A percentile compares a stretch with the other conserved stretches of the same genome.
phyloP scores from a whole-genome alignment of 805 yeast genomes.

The Lachancea lanzarotensis region DNA sequence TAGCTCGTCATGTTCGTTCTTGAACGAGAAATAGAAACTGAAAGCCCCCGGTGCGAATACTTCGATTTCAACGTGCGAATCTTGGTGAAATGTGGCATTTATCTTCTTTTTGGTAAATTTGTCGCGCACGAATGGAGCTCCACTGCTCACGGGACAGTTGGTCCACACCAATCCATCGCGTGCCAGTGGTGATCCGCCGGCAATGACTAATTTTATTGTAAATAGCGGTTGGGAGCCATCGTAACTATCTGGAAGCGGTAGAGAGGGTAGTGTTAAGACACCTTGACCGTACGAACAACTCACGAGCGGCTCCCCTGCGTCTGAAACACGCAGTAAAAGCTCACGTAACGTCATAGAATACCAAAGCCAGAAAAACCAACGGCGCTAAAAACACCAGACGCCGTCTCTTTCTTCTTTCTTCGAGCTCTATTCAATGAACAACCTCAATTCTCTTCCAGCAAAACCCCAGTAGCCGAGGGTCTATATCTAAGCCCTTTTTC shows the following conservation, averaged over 20 bases:
- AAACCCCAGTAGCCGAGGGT: not conserved
- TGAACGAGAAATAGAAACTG: conserved; percentile 63
- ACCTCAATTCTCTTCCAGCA: too few relatives aligned
- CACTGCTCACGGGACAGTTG: conserved; percentile 52
- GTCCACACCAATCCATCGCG: conserved; percentile 68
- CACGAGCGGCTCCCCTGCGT: conserved; percentile 32
- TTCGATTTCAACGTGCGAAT: conserved; percentile 52
- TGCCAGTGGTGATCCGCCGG: conserved; percentile 69
- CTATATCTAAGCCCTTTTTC: not conserved
- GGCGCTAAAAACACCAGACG: too few relatives aligned
- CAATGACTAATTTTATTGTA: conserved; percentile 53
- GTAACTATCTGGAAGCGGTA: conserved; percentile 33
- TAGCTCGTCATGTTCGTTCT: conserved; percentile 31
- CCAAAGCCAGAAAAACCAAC: not conserved
- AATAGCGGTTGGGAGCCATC: conserved; percentile 40
- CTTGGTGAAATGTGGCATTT: conserved; percentile 54
- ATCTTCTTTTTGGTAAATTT: conserved; percentile 47
- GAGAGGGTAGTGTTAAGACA: conserved; percentile 35
- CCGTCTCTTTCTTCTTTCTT: too few relatives aligned
- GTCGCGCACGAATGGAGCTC: conserved; percentile 47
- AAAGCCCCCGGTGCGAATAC: conserved; percentile 74
- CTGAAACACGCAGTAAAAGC: conserved; percentile 31
- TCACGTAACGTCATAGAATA: not conserved
- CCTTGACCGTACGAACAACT: conserved; percentile 32
- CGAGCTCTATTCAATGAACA: too few relatives aligned